A percentile compares a stretch with the other conserved stretches of the same genome.
phyloP scores from a whole-genome alignment of 164 flowering plant genomes.

The Chloranthus sessilifolius region DNA sequence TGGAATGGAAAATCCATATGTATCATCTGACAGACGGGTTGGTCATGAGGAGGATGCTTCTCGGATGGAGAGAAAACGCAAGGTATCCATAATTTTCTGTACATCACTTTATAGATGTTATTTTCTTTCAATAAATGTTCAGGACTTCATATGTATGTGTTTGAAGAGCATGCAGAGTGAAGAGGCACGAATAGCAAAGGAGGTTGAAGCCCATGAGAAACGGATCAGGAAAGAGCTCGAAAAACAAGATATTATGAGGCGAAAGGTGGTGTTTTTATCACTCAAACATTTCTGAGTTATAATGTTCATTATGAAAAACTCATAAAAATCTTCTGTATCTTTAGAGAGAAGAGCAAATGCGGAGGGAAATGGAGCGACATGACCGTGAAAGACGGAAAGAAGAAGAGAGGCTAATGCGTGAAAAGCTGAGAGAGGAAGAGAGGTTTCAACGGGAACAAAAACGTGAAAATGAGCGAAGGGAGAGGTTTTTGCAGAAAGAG shows the following conservation, averaged over 20 bases:
- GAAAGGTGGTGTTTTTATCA: slow-evolving; percentile 47
- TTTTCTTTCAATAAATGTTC: not conserved
- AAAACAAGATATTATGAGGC: slow-evolving; percentile 73
- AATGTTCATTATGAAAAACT: slow-evolving; percentile 9
- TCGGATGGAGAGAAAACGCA: slow-evolving; percentile 70
- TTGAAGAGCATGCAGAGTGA: slow-evolving; percentile 47
- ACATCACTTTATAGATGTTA: not conserved
- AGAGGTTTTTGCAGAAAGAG: slow-evolving; percentile 77
- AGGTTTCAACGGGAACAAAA: slow-evolving; percentile 71
- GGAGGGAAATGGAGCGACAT: slow-evolving; percentile 85
- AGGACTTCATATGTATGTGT: not conserved
- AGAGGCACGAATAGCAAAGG: slow-evolving; percentile 76
- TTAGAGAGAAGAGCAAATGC: slow-evolving; percentile 87
- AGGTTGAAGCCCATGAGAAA: slow-evolving; percentile 88
- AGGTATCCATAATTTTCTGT: slow-evolving; percentile 38
- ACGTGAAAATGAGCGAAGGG: slow-evolving; percentile 85
- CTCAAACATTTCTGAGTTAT: not conserved
- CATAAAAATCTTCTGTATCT: not conserved
- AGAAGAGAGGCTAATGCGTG: slow-evolving; percentile 85
- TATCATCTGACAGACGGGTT: slow-evolving; percentile 42
- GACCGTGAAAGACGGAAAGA: slow-evolving; percentile 92
- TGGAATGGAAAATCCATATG: slow-evolving; percentile 42
- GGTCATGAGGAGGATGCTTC: slow-evolving; percentile 44
- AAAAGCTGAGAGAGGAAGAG: slow-evolving; percentile 86
- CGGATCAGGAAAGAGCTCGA: slow-evolving; percentile 85